Evolutionary conservation across 116 monocot genomes (phyloP), one percentile per base, ranked within the genome.

Genomic region (Thalassia testudinum): DNA sequence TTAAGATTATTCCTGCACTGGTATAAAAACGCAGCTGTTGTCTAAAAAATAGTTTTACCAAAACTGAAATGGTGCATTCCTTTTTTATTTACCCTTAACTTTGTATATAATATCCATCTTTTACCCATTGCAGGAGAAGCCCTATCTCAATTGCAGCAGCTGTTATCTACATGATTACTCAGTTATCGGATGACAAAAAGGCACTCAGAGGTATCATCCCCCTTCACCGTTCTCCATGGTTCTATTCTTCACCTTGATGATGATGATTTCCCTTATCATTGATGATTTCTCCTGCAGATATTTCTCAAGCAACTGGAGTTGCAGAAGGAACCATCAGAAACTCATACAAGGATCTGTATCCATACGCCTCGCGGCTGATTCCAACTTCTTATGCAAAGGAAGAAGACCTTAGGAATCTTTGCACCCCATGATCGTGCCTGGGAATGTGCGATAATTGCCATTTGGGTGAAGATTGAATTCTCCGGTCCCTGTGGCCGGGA

Each of bases 121-220:
- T 34, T 34, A 10, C 30, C 30, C 3, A 34, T 68, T 56, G 16
- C 65, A 78, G 78, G 78, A 72, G 78, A 42, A 72, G 68, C 38
- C 78, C 78, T 0, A 60, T 78, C 3, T 78, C 78, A 1, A 60
- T 78, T 50, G 72, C 78, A 0, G 78, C 78, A 16, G 78, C 78
- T 34, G 69, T 78, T 49, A 78, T 78, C 48, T 78, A 78, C 45
- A 78, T 78, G 72, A 78, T 78, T 45, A 72, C 78, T 17, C 78
- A 78, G 57, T 38, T 78, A 21, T 72, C 72, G 12, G 72, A 72
- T 48, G 72, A 72, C 13, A 78, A 78, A 57, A 78, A 68, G 57
- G 68, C 72, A 5, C 68, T 78, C 26, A 68, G 62, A 68, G 78
- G 78, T 78, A 24, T 37, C 1, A 16, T 37, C 4, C 22, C 28